Evolutionary conservation across 371 early-diverging fungal species (phyloP), one percentile per base, ranked within the genome.

Genomic region (Nematocida major): DNA sequence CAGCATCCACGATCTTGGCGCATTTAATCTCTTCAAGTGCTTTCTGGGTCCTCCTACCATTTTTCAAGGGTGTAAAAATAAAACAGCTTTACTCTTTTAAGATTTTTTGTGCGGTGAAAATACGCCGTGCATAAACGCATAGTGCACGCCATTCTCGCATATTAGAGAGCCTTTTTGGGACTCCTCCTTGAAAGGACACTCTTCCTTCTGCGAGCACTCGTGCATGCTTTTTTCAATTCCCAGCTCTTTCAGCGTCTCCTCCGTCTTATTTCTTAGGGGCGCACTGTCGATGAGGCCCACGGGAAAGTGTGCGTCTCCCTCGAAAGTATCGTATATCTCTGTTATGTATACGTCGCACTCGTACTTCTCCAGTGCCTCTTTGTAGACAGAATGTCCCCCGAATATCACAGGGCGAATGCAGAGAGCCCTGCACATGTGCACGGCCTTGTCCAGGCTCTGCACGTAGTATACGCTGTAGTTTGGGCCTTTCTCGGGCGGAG

Each of bases 1-100:
- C 82, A 99, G 89, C 93, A 96, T 94, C 99, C 99, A 99, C 89
- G 95, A 94, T 89, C 91, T 92, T 87, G 97, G 97, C 79, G 98
- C 97, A 84, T 88, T 89, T 83, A 97, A 89, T 87, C 98, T 92
- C 93, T 99, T 99, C 89, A 97, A 89, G 89, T 99, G 99, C 89
- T 96, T 95, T 88, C 91, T 92, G 81, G 94, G 95, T 87, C 99
- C 97, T 86, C 96, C 91, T 87, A 90, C 91, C 94, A 91, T 79
- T 78, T 66, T 32, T 69, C 67, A 78, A 59, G 93, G 79, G 66
- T 39, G 47, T 78, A 70, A 68, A 80, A 81, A 79, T 62, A 54
- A 78, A 67, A 68, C 36, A 28, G 47, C 45, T 36, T n/a, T 50
- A 49, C 70, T 68, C 69, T 50, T 78, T 78, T 82, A 78, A 70